Percentiles rank a stretch among this genome's conserved stretches.
Evolutionary conservation across 495 filamentous ascomycete genomes (phyloP).

Genomic region (Xylaria acuta): DNA sequence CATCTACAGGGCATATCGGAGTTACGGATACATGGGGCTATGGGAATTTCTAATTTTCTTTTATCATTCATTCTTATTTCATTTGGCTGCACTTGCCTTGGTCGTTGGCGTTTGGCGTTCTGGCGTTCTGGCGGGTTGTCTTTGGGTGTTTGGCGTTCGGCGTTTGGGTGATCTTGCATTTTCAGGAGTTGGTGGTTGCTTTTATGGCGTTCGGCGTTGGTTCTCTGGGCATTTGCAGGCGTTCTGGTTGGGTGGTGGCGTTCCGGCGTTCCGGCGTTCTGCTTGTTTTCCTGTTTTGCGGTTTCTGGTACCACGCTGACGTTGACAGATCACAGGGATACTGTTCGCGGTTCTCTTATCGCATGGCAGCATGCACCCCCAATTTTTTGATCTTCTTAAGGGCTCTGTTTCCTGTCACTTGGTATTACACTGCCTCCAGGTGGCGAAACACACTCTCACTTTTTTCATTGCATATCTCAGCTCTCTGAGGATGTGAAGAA

Average conservation of each 20-base stretch:
- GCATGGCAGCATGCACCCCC: not conserved
- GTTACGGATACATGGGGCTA: not conserved
- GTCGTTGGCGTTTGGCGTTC: not conserved
- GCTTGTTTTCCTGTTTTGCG: not conserved
- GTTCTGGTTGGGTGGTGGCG: too few species aligned
- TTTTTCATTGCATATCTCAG: conserved; percentile 30
- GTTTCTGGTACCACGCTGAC: not conserved
- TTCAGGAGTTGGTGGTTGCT: too few species aligned
- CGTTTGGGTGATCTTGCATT: not conserved
- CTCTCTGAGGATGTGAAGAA: conserved; percentile 30
- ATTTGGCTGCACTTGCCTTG: not conserved
- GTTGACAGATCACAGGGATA: not conserved
- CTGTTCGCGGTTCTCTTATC: conserved; percentile 11
- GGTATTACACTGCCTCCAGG: conserved; percentile 33
- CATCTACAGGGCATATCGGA: not conserved
- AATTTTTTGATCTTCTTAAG: conserved; percentile 6
- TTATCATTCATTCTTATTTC: not conserved
- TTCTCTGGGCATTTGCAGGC: not conserved
- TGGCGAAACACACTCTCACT: conserved; percentile 19
- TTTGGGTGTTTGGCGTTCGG: not conserved
- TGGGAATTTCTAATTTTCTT: not conserved
- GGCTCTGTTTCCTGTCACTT: conserved; percentile 15
- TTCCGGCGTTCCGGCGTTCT: conserved; percentile 1
- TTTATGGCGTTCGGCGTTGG: too few species aligned
- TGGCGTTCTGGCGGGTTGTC: not conserved